phyloP scores from a whole-genome alignment of 495 filamentous ascomycete species.

The Lasiosphaeriaceae sp. region DNA sequence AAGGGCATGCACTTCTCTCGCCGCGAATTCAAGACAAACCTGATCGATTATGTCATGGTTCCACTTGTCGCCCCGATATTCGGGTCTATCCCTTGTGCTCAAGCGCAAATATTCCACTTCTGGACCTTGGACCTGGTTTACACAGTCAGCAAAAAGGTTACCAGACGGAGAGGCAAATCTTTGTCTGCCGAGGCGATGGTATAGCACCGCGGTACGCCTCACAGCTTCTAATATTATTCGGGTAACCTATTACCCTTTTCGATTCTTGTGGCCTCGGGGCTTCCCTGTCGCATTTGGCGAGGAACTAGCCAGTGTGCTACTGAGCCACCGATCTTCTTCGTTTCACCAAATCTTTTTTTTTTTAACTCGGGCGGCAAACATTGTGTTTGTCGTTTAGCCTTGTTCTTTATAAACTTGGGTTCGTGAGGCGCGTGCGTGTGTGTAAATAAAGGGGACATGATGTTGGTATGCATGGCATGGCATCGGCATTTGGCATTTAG shows the following conservation, averaged over 20 bases:
- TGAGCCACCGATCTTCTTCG: slow-evolving; percentile 3
- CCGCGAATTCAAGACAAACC: slow-evolving; percentile 49
- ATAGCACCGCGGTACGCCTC: slow-evolving; percentile 21
- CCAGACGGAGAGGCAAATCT: slow-evolving; percentile 44
- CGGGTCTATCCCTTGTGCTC: slow-evolving; percentile 57
- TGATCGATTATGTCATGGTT: slow-evolving; percentile 53
- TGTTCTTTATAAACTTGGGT: slow-evolving; percentile 29
- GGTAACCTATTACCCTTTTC: slow-evolving; percentile 12
- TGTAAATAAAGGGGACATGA: slow-evolving; percentile 49
- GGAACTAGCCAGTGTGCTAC: slow-evolving; percentile 1
- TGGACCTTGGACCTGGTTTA: slow-evolving; percentile 64
- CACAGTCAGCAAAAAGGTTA: slow-evolving; percentile 62
- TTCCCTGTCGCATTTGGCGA: neutral
- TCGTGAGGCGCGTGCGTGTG: slow-evolving; percentile 30
- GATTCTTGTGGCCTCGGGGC: slow-evolving; percentile 3
- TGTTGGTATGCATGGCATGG: slow-evolving; percentile 53
- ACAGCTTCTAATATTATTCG: slow-evolving; percentile 4
- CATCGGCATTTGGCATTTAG: slow-evolving; percentile 52
- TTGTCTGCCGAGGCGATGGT: slow-evolving; percentile 37
- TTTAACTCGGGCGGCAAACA: slow-evolving; percentile 1
- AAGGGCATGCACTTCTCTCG: slow-evolving; percentile 57
- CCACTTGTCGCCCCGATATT: slow-evolving; percentile 59
- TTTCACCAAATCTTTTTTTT: slow-evolving; percentile 15
- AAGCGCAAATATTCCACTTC: slow-evolving; percentile 63
- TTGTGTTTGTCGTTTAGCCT: slow-evolving; percentile 7